Percentiles rank a stretch among this genome's conserved stretches.
Conservation (phyloP, 1,139 yeast species). For the Blastobotrys buckinghamii region DNA sequence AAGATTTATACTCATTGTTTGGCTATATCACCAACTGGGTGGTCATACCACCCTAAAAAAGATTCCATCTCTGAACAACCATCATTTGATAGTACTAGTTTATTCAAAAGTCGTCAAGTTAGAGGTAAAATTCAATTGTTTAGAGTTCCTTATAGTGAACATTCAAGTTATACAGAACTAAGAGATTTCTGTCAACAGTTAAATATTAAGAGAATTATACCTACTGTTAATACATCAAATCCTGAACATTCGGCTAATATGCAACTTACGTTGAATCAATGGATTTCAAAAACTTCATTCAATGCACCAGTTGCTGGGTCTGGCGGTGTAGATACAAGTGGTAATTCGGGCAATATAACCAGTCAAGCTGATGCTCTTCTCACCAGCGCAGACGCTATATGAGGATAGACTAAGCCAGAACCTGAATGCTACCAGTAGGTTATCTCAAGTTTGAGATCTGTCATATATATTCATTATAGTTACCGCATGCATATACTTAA, state of each 20-base stretch:
- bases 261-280: slow-evolving; percentile 17
- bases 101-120: slow-evolving; percentile 30
- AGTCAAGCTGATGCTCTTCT: too few relatives aligned
- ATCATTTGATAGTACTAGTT: slow-evolving; percentile 21
- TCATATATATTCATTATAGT: too few relatives aligned
- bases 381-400: too few relatives aligned
- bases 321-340: too few relatives aligned
- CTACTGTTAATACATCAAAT: slow-evolving; percentile 58
- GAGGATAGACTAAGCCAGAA: too few relatives aligned
- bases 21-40: slow-evolving; percentile 67
- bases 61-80: slow-evolving; percentile 19
- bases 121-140: slow-evolving; percentile 41
- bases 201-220: slow-evolving; percentile 51
- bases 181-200: slow-evolving; percentile 54
- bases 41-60: slow-evolving; percentile 49
- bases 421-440: too few relatives aligned
- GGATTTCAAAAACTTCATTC: slow-evolving; percentile 11
- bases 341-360: too few relatives aligned
- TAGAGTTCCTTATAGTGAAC: slow-evolving; percentile 85
- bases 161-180: slow-evolving; percentile 80
- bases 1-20: slow-evolving; percentile 28
- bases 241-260: slow-evolving; percentile 15
- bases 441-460: too few relatives aligned
- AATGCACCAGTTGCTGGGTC: neutral
- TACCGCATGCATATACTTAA: too few relatives aligned